Base-by-base conservation (phyloP, 2,329 filamentous ascomycete species). In the Metarhizium guizhouense region DNA sequence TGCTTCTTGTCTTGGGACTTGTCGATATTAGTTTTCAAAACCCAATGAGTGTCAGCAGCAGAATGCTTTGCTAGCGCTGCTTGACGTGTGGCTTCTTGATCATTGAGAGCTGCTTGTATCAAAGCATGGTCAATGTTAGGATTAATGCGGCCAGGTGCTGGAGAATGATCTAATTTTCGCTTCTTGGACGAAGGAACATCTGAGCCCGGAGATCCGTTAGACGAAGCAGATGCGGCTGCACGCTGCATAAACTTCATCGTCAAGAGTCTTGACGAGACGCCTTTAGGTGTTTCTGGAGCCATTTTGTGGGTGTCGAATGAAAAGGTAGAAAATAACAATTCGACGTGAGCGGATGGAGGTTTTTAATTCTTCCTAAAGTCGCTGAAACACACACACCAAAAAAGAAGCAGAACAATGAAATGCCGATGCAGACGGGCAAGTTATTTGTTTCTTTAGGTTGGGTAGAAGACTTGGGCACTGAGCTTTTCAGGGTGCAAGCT, bases 181-280 rank as follows among this genome's bases (percentile, higher is more conserved):
- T 84, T 84, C 70, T 92, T 91, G 14, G 80, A 73, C 57, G 70
- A 78, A 65, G 68, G 81, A 18, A 78, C 74, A 20, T 81, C 77
- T 52, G 73, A 71, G 63, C 75, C 66, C 60, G 80, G 69, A 57
- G 74, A 74, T 18, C 74, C 68, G 52, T 71, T 66, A 57, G 65
- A 72, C 38, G 75, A 74, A 52, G 74, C 75, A 29, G 85, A 81
- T 52, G 86, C 84, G 52, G 85, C 87, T 59, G 88, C 88, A 65
- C 92, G 83, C 76, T 95, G 92, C 92, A 96, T 96, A 69, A 96
- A 96, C 76, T 95, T 95, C 91, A 96, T 96, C 42, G 88, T 92
- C 67, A 95, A 79, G 51, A 96, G 85, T 62, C 91, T 85, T 57
- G 87, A 92, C 60, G 92, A 96, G 84, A 95, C 91, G 49, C 78